phyloP scores from a whole-genome alignment of 257 asterid genomes.

The Solanum virginianum region DNA sequence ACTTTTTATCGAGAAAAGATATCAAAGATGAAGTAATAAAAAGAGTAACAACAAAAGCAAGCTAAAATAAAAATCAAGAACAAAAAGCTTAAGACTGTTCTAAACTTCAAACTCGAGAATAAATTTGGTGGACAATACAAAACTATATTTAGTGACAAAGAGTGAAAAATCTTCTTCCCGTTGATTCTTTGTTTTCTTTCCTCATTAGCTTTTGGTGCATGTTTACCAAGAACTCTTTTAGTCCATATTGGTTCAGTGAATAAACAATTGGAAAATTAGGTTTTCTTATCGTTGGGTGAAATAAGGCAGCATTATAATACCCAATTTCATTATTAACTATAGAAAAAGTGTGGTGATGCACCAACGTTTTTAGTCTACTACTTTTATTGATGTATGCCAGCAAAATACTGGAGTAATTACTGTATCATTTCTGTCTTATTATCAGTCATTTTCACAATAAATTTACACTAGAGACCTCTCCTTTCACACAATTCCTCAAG shows the following conservation, averaged over 20 bases:
- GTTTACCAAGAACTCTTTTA: background rate
- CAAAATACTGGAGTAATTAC: background rate
- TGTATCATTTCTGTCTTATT: background rate
- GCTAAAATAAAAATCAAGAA: background rate
- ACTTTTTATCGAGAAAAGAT: background rate
- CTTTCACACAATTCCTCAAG: background rate
- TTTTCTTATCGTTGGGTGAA: background rate
- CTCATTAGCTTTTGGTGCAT: background rate
- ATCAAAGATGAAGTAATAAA: background rate
- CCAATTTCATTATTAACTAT: background rate
- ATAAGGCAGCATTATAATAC: background rate
- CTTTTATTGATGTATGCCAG: background rate
- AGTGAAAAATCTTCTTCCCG: background rate
- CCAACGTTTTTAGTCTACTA: background rate
- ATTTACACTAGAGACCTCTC: background rate
- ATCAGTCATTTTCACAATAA: background rate
- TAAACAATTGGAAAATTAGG: background rate
- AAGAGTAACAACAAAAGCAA: background rate
- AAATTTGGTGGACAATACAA: background rate
- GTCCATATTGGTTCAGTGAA: background rate
- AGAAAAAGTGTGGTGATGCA: background rate
- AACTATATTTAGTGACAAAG: background rate
- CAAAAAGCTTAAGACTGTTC: background rate
- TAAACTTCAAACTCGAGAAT: background rate
- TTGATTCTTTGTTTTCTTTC: background rate